These are phyloP conservation scores for Entomortierella lignicola DNA, from an alignment of 192 early-diverging fungal genomes.

Conservation along the genomic window DNA sequence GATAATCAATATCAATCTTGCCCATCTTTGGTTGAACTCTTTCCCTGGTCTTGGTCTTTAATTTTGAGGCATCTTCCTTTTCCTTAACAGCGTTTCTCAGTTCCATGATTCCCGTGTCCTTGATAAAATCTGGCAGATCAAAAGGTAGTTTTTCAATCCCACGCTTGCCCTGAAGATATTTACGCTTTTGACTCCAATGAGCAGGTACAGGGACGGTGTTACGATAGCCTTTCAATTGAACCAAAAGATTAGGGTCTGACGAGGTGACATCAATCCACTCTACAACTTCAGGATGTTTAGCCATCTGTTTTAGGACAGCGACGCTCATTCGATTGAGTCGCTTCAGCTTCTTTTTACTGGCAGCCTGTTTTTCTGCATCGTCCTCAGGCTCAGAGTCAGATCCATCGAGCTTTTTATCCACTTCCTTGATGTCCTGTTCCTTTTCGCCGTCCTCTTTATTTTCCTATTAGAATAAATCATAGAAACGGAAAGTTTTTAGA, in stretches of 20 bases:
- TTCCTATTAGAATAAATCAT: background rate
- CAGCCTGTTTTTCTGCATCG: conserved; percentile 51
- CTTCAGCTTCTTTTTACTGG: conserved; percentile 68
- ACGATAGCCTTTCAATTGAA: conserved; percentile 89
- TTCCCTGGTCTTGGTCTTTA: conserved; percentile 89
- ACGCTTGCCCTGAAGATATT: conserved; percentile 96
- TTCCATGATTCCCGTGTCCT: conserved; percentile 97
- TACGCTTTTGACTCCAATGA: conserved; percentile 97
- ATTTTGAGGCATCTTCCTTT: conserved; percentile 83
- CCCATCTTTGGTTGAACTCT: conserved; percentile 95
- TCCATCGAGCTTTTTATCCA: conserved; percentile 32
- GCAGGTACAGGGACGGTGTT: conserved; percentile 95
- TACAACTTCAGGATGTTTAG: conserved; percentile 93
- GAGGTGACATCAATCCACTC: conserved; percentile 91
- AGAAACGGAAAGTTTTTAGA: too few relatives aligned
- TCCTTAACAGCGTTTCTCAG: conserved; percentile 90
- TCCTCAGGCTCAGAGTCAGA: conserved; percentile 48
- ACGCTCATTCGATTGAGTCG: conserved; percentile 75
- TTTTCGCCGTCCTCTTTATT: conserved; percentile 18
- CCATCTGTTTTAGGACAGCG: conserved; percentile 93
- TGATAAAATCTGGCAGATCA: conserved; percentile 96
- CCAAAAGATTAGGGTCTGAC: conserved; percentile 88
- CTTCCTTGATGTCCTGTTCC: conserved; percentile 19
- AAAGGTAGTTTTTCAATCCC: conserved; percentile 97
- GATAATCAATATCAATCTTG: conserved; percentile 96